phyloP scores from a whole-genome alignment of 2,329 filamentous ascomycete genomes.

The Chrysosporium queenslandicum region DNA sequence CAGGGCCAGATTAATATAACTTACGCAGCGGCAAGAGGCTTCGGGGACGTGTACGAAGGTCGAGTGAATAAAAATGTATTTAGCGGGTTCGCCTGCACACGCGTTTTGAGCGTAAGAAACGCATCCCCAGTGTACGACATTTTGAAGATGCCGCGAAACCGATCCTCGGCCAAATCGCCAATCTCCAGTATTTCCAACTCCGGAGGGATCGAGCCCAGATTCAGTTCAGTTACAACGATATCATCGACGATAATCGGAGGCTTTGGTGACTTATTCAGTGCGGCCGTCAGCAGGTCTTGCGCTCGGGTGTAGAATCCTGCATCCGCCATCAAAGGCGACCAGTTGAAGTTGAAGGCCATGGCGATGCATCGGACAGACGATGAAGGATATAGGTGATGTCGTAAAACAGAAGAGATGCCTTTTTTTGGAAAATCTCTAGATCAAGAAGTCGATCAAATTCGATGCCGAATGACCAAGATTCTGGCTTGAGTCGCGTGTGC shows the following conservation, averaged over 20 bases:
- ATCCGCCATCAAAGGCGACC: conserved; percentile 96
- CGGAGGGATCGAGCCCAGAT: conserved; percentile 86
- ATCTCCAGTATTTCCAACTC: conserved; percentile 96
- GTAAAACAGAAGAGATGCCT: neutral
- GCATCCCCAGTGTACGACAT: conserved; percentile 97
- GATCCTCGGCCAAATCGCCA: conserved; percentile 90
- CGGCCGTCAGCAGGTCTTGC: conserved; percentile 85
- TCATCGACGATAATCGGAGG: conserved; percentile 99
- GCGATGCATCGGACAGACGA: conserved; percentile 12
- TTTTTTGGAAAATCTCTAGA: neutral
- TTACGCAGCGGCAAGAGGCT: conserved; percentile 73
- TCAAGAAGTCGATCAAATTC: neutral
- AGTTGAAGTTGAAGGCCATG: conserved; percentile 99
- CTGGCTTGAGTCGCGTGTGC: conserved; percentile 7
- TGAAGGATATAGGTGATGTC: neutral
- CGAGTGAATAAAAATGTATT: conserved; percentile 93
- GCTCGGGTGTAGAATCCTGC: conserved; percentile 82
- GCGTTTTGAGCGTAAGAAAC: conserved; percentile 86
- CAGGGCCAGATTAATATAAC: conserved; percentile 16
- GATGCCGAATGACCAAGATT: neutral
- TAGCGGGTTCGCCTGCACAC: conserved; percentile 93
- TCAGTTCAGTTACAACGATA: conserved; percentile 95
- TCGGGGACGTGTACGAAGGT: conserved; percentile 82
- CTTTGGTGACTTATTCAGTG: conserved; percentile 94
- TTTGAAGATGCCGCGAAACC: conserved; percentile 97